These are phyloP conservation scores for Eragrostis nindensis DNA, from an alignment of 176 grass and related monocot genomes.

Conservation along the genomic window DNA sequence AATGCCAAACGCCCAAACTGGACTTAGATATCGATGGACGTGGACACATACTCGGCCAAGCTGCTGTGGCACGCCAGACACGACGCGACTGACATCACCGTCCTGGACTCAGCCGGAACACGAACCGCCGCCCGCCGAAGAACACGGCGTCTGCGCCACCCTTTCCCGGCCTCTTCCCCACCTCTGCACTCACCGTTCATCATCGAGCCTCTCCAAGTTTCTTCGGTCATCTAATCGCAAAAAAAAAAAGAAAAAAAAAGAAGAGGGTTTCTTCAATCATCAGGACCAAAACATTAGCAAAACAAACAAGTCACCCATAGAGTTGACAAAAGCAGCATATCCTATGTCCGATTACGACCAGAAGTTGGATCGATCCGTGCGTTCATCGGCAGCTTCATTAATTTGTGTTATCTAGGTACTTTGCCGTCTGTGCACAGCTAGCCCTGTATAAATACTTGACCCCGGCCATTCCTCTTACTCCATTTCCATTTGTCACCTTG, in stretches of 20 bases:
- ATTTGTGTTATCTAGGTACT: neutral
- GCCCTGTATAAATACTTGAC: neutral
- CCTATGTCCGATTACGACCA: neutral
- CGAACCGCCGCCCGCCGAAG: neutral
- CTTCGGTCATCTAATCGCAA: no score
- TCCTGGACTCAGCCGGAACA: neutral
- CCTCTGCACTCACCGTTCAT: neutral
- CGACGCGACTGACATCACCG: neutral
- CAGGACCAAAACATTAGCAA: neutral
- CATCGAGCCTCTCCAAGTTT: neutral
- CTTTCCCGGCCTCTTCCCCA: neutral
- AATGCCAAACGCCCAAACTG: neutral
- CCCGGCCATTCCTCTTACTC: neutral
- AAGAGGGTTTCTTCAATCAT: no score
- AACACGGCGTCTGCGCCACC: neutral
- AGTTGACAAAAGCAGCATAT: slow-evolving; percentile 6
- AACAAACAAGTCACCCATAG: neutral
- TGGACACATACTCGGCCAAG: neutral
- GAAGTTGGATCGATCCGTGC: neutral
- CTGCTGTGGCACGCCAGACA: neutral
- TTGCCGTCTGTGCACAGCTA: neutral
- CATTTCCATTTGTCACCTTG: neutral
- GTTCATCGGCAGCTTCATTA: neutral
- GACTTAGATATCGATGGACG: neutral
- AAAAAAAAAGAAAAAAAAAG: no score